A percentile compares a stretch with the other conserved stretches of the same genome.
Conservation (phyloP, 805 yeast species). For the Metschnikowia shivogae region DNA sequence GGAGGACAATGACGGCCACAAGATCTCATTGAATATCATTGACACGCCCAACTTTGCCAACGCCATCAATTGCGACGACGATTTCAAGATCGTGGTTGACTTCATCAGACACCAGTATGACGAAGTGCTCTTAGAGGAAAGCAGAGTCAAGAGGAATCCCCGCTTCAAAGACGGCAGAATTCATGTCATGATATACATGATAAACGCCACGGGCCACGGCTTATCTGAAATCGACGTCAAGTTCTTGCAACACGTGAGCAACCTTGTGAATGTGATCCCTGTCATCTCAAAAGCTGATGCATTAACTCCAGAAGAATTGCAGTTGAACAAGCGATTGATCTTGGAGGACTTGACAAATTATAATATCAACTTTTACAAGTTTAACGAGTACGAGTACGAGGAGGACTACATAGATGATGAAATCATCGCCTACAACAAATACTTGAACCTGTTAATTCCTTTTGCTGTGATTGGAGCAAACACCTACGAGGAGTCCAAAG, state of each 20-base stretch:
- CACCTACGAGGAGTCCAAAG: constrained; percentile 43
- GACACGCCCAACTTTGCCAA: constrained; percentile 86
- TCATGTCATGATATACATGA: constrained; percentile 51
- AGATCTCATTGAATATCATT: constrained; percentile 68
- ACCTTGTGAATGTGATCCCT: constrained; percentile 42
- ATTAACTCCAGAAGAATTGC: constrained; percentile 43
- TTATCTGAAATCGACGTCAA: constrained; percentile 39
- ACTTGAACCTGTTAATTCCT: constrained; percentile 60
- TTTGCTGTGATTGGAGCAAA: constrained; percentile 70
- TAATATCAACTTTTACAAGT: constrained; percentile 68
- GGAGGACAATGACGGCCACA: constrained; percentile 82
- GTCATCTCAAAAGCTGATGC: constrained; percentile 43
- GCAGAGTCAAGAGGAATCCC: constrained; percentile 79
- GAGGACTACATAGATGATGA: constrained; percentile 54
- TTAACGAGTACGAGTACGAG: constrained; percentile 57
- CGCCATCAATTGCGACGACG: constrained; percentile 61
- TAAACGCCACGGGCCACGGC: constrained; percentile 45
- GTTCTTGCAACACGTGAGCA: constrained; percentile 39
- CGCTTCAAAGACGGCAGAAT: constrained; percentile 81
- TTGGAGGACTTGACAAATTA: constrained; percentile 71
- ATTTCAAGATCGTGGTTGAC: constrained; percentile 69
- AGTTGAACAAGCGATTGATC: constrained; percentile 67
- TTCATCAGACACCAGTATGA: constrained; percentile 79
- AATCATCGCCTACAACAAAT: constrained; percentile 60
- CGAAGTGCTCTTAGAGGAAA: constrained; percentile 75